Evolutionary conservation across 2,329 filamentous ascomycete genomes (phyloP).

Genomic region (Fusarium redolens): DNA sequence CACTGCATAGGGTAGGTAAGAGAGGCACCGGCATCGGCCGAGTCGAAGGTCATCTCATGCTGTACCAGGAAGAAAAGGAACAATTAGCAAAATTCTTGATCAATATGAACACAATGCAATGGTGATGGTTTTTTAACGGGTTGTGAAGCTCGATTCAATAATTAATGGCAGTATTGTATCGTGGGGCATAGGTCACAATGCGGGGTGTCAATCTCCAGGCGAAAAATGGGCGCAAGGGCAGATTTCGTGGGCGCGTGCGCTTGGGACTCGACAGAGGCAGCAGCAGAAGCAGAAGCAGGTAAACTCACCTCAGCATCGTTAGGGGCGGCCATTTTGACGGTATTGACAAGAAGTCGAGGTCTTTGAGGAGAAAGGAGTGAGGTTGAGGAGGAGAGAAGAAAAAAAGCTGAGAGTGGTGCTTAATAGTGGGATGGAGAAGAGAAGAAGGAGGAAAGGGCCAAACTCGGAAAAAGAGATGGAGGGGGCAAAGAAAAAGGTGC

Average conservation of each 20-base stretch:
- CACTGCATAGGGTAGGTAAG: constrained; percentile 98
- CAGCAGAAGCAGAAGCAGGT: constrained; percentile 3
- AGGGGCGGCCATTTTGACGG: constrained; percentile 67
- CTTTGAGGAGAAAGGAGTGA: constrained; percentile 46
- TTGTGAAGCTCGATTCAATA: constrained; percentile 26
- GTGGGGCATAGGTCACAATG: constrained; percentile 56
- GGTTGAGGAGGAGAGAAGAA: constrained; percentile 41
- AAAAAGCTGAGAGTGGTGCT: constrained; percentile 45
- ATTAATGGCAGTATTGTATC: constrained; percentile 40
- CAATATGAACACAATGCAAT: neutral
- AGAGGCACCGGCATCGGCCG: constrained; percentile 95
- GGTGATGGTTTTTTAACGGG: constrained; percentile 16
- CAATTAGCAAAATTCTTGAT: constrained; percentile 38
- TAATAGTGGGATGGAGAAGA: constrained; percentile 46
- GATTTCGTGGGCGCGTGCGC: constrained; percentile 40
- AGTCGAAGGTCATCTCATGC: constrained; percentile 84
- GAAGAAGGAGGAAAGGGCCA: constrained; percentile 47
- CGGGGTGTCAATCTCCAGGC: constrained; percentile 58
- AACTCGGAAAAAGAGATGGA: constrained; percentile 44
- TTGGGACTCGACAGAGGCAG: constrained; percentile 10
- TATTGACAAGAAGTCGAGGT: constrained; percentile 54
- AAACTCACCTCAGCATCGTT: constrained; percentile 59
- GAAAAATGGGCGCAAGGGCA: constrained; percentile 47
- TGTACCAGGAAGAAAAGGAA: constrained; percentile 48
- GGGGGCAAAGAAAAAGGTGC: constrained; percentile 50